A percentile compares a stretch with the other conserved stretches of the same genome.
These are phyloP conservation scores for Botrytis fabae DNA, from an alignment of 2,329 filamentous ascomycete species.

Conservation along the genomic window DNA sequence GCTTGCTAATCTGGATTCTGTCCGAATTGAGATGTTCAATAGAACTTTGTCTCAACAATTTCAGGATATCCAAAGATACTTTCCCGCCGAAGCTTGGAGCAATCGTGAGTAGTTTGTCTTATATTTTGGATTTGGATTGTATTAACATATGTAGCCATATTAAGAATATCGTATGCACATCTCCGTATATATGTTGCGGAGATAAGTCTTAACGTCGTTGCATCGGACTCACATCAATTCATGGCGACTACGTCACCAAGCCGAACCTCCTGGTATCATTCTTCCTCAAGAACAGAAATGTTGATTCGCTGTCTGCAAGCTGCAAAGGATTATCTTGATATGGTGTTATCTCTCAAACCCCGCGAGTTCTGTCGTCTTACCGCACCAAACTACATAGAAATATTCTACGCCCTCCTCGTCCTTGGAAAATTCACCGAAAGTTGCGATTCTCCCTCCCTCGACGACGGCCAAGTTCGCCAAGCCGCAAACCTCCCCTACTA, in stretches of 20 bases:
- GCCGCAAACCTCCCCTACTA: slow-evolving; percentile 30
- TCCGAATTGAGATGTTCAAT: slow-evolving; percentile 34
- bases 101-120: slow-evolving; percentile 28
- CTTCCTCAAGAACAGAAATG: slow-evolving; percentile 27
- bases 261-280: slow-evolving; percentile 30
- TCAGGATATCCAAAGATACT: slow-evolving; percentile 30
- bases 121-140: neutral
- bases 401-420: slow-evolving; percentile 31
- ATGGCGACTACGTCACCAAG: neutral
- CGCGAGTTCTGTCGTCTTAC: slow-evolving; percentile 18
- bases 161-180: slow-evolving; percentile 24
- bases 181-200: slow-evolving; percentile 33
- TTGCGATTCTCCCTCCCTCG: slow-evolving; percentile 23
- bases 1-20: slow-evolving; percentile 30
- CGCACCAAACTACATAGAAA: slow-evolving; percentile 25
- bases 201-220: slow-evolving; percentile 34
- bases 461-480: slow-evolving; percentile 20
- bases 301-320: slow-evolving; percentile 29
- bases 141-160: neutral
- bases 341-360: slow-evolving; percentile 23
- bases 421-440: slow-evolving; percentile 29
- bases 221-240: slow-evolving; percentile 17
- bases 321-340: slow-evolving; percentile 31
- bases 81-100: slow-evolving; percentile 32
- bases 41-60: slow-evolving; percentile 35